A percentile compares a stretch with the other conserved stretches of the same genome.
phyloP scores from a whole-genome alignment of 352 stramenopile species.

The Globisporangium paddicum region DNA sequence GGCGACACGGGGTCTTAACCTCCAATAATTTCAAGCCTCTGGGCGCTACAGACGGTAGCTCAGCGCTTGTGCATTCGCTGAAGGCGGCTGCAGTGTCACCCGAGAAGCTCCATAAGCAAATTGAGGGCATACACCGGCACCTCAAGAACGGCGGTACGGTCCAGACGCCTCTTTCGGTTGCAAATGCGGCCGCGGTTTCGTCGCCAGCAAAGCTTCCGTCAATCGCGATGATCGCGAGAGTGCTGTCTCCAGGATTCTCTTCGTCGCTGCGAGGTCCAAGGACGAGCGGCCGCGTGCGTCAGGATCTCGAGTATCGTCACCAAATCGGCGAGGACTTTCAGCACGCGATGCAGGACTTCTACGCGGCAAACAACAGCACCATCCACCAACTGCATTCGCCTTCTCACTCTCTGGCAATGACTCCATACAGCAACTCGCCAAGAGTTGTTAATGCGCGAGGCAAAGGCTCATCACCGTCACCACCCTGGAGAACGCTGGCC shows the following conservation, averaged over 20 bases:
- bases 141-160: conserved; percentile 53
- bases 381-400: background rate
- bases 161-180: conserved; percentile 27
- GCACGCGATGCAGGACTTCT: conserved; percentile 58
- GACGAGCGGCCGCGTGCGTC: conserved; percentile 13
- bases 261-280: background rate
- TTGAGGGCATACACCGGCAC: conserved; percentile 52
- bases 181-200: background rate
- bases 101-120: conserved; percentile 28
- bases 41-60: conserved; percentile 3
- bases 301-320: conserved; percentile 29
- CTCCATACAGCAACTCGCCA: background rate
- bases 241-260: background rate
- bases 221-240: conserved; percentile 2
- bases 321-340: conserved; percentile 55
- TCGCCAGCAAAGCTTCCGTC: conserved; percentile 1
- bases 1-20: conserved; percentile 30
- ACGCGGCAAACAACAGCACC: conserved; percentile 16
- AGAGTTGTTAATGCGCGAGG: background rate
- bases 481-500: conserved; percentile 6
- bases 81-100: conserved; percentile 2
- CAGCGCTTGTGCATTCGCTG: conserved; percentile 8
- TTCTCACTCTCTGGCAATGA: background rate
- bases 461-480: background rate
- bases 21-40: conserved; percentile 2